Evolutionary conservation across 2,329 filamentous ascomycete genomes (phyloP), one percentile per base, ranked within the genome.

Genomic region (Monilinia laxa): DNA sequence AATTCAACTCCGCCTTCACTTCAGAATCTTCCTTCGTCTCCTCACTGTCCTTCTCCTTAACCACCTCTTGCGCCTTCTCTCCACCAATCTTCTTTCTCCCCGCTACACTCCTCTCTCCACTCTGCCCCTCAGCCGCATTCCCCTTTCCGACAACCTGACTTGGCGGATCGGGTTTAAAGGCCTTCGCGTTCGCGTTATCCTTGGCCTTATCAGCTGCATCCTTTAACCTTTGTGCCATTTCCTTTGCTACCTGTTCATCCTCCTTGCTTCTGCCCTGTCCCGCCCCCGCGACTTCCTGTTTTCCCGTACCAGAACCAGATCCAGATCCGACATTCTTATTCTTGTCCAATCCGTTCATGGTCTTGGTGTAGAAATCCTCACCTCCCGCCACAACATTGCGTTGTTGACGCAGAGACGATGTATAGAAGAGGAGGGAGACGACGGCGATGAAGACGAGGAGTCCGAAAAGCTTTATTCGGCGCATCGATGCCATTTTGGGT

Each of bases 341-440:
- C 20, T 23, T 49, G 45, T 49, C 45, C 45, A 89, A 77, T 11
- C 84, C 86, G 67, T 83, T 79, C 72, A 84, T 80, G 35, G 86
- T 89, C 77, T 83, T 85, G 69, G 81, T 79, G 78, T 87, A 87
- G 71, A 88, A 88, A 73, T 85, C 85, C 54, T 82, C 79, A 2
- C 82, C 73, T 75, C 71, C 72, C 83, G 82, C 54, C 78, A 82
- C 58, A 80, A 80, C 67, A 14, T 68, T 80, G 77, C 45, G 81
- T 81, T 59, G 51, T 60, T 83, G 80, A 67, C 84, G 82, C 63
- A 85, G 80, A 59, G 83, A 83, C n/a, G 84, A 84, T 25, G 88
- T 89, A 76, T 92, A 88, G 81, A 94, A 92, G 72, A 96, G 81
- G 65, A 90, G 80, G 56, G 88, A 82, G 71, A 94, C 79, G 68